These are phyloP conservation scores for Ophiocordyceps unilateralis DNA, from an alignment of 2,329 filamentous ascomycete genomes.

Conservation along the genomic window DNA sequence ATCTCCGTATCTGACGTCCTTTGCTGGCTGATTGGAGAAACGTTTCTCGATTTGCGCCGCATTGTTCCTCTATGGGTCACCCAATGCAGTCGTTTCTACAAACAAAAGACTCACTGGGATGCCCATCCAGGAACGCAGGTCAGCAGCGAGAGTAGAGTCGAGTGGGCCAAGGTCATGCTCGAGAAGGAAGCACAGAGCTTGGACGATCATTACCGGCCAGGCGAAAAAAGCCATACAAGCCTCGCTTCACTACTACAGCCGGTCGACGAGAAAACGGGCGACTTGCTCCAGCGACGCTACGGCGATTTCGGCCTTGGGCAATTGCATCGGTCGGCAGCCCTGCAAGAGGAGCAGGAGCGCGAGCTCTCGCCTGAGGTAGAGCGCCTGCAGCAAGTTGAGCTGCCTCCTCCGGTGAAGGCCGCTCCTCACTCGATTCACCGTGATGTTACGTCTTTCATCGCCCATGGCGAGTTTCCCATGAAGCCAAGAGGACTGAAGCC, in stretches of 20 bases:
- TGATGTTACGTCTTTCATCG: conserved; percentile 15
- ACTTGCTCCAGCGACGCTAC: background rate
- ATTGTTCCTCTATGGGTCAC: conserved; percentile 41
- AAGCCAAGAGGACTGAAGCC: background rate
- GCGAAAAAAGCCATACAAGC: background rate
- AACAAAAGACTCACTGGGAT: conserved; percentile 18
- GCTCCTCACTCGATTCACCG: conserved; percentile 22
- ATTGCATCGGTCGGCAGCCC: background rate
- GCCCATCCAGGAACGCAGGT: conserved; percentile 20
- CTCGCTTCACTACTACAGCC: background rate
- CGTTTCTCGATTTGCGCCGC: conserved; percentile 28
- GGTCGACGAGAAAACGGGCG: background rate
- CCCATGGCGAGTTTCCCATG: background rate
- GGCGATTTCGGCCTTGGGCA: conserved; percentile 2
- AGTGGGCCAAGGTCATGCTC: conserved; percentile 24
- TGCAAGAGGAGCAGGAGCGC: conserved; percentile 44
- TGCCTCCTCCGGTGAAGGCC: conserved; percentile 19
- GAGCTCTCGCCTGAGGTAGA: conserved; percentile 50
- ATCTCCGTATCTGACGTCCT: conserved; percentile 39
- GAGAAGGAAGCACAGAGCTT: conserved; percentile 38
- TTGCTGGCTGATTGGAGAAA: conserved; percentile 41
- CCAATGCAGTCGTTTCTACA: conserved; percentile 35
- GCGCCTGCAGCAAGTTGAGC: conserved; percentile 36
- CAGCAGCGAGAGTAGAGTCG: conserved; percentile 30
- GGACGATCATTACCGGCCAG: conserved; percentile 31